Percentiles rank a stretch among this genome's conserved stretches.
Conservation (phyloP, 202 grass and related monocot species). For the Carex sylvatica region DNA sequence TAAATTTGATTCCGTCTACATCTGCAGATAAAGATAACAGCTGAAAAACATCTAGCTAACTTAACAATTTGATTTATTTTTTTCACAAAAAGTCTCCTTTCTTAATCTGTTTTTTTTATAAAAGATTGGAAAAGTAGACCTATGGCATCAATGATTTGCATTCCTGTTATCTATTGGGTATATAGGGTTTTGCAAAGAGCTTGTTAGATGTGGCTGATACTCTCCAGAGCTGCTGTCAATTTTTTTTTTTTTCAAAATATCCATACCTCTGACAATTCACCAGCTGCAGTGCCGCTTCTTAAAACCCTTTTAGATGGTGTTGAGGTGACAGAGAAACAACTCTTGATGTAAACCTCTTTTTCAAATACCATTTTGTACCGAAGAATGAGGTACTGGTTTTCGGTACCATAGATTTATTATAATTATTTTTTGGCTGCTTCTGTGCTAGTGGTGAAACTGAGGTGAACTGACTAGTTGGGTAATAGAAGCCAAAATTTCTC, state of each 20-base stretch:
- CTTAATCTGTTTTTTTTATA: not conserved
- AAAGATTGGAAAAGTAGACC: not conserved
- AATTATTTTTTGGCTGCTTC: not conserved
- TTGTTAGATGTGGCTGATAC: constrained; percentile 82
- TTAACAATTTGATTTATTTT: not conserved
- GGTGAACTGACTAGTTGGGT: not conserved
- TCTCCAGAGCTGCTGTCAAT: constrained; percentile 64
- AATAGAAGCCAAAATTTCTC: not conserved
- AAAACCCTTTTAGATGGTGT: constrained; percentile 53
- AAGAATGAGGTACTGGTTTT: not conserved
- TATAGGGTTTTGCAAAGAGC: constrained; percentile 67
- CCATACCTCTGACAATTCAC: constrained; percentile 18
- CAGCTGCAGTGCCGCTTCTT: too few relatives aligned
- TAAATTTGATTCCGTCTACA: not conserved
- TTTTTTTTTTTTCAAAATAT: constrained; percentile 38
- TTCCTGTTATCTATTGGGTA: constrained; percentile 1
- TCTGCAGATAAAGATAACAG: not conserved
- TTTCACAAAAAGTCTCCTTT: not conserved
- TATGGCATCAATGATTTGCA: constrained; percentile 15
- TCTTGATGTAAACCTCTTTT: constrained; percentile 38
- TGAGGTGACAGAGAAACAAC: constrained; percentile 78
- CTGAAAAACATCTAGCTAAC: not conserved
- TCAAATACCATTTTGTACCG: not conserved
- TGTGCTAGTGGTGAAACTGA: not conserved
- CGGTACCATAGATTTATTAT: not conserved